Evolutionary conservation across 2,329 filamentous ascomycete species (phyloP).

Genomic region (Colletotrichum chrysophilum): DNA sequence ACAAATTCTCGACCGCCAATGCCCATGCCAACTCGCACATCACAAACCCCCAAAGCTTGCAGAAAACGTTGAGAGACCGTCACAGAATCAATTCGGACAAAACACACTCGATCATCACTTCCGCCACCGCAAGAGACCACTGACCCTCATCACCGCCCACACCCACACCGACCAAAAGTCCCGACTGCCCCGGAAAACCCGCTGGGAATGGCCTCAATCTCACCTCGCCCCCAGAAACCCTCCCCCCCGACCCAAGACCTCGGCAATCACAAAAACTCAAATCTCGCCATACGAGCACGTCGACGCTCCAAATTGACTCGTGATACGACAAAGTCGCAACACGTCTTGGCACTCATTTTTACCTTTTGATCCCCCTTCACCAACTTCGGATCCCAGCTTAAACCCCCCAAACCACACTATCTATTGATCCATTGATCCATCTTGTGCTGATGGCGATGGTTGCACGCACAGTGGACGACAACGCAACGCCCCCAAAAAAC

Average conservation of each 20-base stretch:
- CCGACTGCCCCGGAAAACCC: neutral
- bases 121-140: neutral
- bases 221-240: neutral
- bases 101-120: neutral
- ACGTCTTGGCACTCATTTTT: neutral
- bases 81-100: neutral
- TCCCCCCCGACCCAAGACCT: neutral
- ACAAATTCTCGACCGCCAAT: neutral
- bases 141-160: neutral
- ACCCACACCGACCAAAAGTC: neutral
- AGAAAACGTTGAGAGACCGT: neutral
- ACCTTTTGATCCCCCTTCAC: neutral
- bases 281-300: neutral
- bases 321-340: neutral
- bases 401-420: neutral
- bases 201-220: conserved; percentile 18
- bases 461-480: neutral
- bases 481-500: neutral
- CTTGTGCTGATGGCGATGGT: neutral
- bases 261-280: neutral
- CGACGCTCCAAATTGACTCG: neutral
- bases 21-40: neutral
- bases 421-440: neutral
- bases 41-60: neutral
- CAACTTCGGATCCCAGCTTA: neutral